Conservation (phyloP, 768 basidiomycete species). For the Termitomyces sp. region DNA sequence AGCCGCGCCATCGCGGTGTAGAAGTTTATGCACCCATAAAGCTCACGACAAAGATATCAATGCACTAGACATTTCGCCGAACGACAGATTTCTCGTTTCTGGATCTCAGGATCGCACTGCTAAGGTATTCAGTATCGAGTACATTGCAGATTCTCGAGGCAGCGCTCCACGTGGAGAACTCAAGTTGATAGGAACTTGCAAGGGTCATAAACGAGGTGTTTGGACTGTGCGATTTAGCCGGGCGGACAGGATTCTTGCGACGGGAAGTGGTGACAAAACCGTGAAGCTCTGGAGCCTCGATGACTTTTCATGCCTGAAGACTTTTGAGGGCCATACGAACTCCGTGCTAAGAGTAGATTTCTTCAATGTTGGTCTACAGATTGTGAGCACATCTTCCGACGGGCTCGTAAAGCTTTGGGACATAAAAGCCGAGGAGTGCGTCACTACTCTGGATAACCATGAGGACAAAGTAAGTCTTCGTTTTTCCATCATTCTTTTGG, state of each 20-base stretch:
- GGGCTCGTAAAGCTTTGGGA: constrained; percentile 97
- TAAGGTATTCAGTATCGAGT: constrained; percentile 80
- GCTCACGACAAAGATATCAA: constrained; percentile 99
- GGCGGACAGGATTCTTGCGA: constrained; percentile 80
- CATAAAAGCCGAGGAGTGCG: constrained; percentile 81
- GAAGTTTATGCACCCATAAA: constrained; percentile 78
- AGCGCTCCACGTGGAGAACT: constrained; percentile 60
- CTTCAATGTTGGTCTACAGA: constrained; percentile 73
- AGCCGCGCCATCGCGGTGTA: constrained; percentile 42
- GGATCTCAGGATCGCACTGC: constrained; percentile 96
- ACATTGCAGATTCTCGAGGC: constrained; percentile 31
- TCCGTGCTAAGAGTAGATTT: constrained; percentile 94
- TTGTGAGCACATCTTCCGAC: constrained; percentile 89
- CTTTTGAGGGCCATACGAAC: constrained; percentile 97
- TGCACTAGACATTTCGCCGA: constrained; percentile 86
- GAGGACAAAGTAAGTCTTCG: constrained; percentile 78
- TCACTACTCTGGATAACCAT: constrained; percentile 90
- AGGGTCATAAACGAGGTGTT: constrained; percentile 94
- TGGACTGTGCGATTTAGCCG: constrained; percentile 91
- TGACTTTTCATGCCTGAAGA: constrained; percentile 90
- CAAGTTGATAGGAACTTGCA: constrained; percentile 77
- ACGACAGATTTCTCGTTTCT: constrained; percentile 82
- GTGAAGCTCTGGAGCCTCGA: constrained; percentile 92
- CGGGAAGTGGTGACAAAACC: constrained; percentile 93
- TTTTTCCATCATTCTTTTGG: background rate